A percentile compares a stretch with the other conserved stretches of the same genome.
Evolutionary conservation across 306 rosid genomes (phyloP).

Genomic region (Cucurbita pepo): DNA sequence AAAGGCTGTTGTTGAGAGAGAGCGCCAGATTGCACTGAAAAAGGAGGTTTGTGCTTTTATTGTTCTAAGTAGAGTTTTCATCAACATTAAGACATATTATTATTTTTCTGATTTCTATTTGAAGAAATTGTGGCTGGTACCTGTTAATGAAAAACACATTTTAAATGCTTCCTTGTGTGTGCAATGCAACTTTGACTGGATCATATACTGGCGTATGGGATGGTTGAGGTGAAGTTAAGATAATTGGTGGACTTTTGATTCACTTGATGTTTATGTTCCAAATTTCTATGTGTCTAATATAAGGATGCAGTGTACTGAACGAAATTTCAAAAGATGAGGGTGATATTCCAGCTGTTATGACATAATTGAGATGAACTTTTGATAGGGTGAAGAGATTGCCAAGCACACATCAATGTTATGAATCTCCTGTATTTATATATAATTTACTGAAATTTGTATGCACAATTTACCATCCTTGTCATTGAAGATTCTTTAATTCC

Average conservation of each 20-base stretch:
- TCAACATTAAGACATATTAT: neutral
- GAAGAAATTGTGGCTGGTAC: neutral
- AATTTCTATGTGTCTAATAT: neutral
- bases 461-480: neutral
- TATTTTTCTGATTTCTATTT: neutral
- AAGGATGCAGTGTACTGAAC: neutral
- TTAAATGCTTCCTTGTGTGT: neutral
- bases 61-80: neutral
- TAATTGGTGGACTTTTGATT: neutral
- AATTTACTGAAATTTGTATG: neutral
- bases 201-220: neutral
- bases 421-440: neutral
- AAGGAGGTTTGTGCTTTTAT: slow-evolving; percentile 47
- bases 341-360: neutral
- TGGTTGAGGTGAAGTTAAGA: neutral
- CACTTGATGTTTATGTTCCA: neutral
- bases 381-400: neutral
- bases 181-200: neutral
- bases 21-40: slow-evolving; percentile 33
- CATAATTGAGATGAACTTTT: neutral
- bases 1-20: slow-evolving; percentile 70
- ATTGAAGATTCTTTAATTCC: neutral
- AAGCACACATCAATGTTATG: neutral
- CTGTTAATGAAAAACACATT: neutral
- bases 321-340: neutral